Evolutionary conservation across 2,329 filamentous ascomycete genomes (phyloP), one percentile per base, ranked within the genome.

Genomic region (Aspergillus sp.): DNA sequence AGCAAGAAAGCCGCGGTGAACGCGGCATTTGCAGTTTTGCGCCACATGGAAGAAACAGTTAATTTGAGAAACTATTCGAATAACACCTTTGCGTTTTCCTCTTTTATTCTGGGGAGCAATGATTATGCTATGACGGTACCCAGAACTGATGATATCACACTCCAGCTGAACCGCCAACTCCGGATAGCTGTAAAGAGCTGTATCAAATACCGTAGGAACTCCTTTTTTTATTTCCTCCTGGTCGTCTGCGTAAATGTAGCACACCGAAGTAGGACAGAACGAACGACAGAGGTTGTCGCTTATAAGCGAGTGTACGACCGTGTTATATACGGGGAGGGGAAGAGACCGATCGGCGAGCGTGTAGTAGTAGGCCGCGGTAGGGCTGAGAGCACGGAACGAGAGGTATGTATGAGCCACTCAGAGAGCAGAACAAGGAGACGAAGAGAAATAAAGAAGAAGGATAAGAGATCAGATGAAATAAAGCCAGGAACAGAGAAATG

Each of bases 1-100:
- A 70, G 46, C n/a, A 67, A 48, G 19, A 61, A 53, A 19, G 57
- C 49, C 41, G 60, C 62, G 50, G 55, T 61, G 15, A 65, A 51
- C 27, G 64, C 60, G 54, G 56, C 55, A 41, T 50, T 60, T 49
- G 53, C 51, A 48, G 49, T 49, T 52, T 53, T 49, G 42, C 49
- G 53, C 50, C 59, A 54, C 64, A 67, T 67, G 44, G 38, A 43
- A 35, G 38, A 30, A 17, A 49, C 19, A 9, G n/a, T 12, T 23
- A n/a, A n/a, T 27, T 43, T 2, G 13, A 17, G 30, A 45, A 35
- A 32, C 32, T 44, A 43, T 43, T 17, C 5, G 20, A 30, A 32
- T 43, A 43, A n/a, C 23, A 30, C 23, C 20, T 25, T 13, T 17
- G 13, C 6, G 13, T 37, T 37, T 17, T 37, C 17, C 17, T n/a